phyloP scores from a whole-genome alignment of 2,329 filamentous ascomycete species.

The Beauveria sp. region DNA sequence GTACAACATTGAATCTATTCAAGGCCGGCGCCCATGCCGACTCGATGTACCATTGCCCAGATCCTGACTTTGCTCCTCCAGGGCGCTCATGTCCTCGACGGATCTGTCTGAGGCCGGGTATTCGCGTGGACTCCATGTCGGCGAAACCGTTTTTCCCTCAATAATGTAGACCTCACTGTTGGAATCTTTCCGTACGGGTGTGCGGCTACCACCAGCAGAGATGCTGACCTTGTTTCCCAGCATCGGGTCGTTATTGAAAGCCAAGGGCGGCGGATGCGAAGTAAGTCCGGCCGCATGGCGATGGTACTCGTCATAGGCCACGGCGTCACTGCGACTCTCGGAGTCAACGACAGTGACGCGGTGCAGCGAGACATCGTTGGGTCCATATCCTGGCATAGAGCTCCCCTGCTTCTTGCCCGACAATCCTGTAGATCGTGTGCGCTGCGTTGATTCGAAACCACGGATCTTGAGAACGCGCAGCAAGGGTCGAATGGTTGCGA shows the following conservation, averaged over 20 bases:
- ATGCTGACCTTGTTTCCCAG: slow-evolving; percentile 5
- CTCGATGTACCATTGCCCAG: slow-evolving; percentile 12
- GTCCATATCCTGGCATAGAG: slow-evolving; percentile 26
- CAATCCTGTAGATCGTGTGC: slow-evolving; percentile 23
- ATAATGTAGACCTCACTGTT: slow-evolving; percentile 31
- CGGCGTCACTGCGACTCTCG: slow-evolving; percentile 14
- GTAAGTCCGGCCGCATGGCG: slow-evolving; percentile 1
- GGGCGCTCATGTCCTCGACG: slow-evolving; percentile 22
- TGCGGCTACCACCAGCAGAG: not conserved
- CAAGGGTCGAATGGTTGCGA: slow-evolving; percentile 47
- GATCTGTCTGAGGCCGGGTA: slow-evolving; percentile 17
- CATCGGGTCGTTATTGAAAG: slow-evolving; percentile 4
- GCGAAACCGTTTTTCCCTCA: slow-evolving; percentile 21
- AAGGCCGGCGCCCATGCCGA: not conserved
- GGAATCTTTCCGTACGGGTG: slow-evolving; percentile 15
- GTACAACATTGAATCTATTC: not conserved
- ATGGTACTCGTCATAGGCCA: slow-evolving; percentile 15
- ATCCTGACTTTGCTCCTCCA: slow-evolving; percentile 26
- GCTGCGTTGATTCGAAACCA: slow-evolving; percentile 37
- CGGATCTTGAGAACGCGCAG: slow-evolving; percentile 39
- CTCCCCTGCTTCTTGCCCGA: slow-evolving; percentile 21
- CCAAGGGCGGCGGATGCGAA: not conserved
- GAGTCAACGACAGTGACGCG: slow-evolving; percentile 18
- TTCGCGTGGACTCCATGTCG: slow-evolving; percentile 17
- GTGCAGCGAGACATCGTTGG: slow-evolving; percentile 29